These are phyloP conservation scores for Aristolochia contorta DNA, from an alignment of 164 flowering plant genomes.

Conservation along the genomic window DNA sequence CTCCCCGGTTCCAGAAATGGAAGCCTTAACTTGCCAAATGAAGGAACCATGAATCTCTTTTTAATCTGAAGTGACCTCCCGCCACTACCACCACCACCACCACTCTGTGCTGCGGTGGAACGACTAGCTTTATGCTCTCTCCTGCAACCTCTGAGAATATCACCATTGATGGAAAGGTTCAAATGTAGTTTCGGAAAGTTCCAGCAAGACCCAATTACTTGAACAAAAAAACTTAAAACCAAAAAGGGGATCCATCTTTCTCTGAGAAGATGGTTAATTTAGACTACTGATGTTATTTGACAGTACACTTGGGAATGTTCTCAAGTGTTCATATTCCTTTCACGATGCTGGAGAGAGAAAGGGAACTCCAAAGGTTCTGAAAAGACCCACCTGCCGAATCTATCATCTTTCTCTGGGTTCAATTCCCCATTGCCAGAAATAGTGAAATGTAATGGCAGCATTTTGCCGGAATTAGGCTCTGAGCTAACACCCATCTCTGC, in stretches of 20 bases:
- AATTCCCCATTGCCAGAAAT: neutral
- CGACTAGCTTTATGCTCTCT: constrained; percentile 36
- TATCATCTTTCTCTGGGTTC: neutral
- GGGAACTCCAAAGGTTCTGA: constrained; percentile 1
- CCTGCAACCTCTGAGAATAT: constrained; percentile 11
- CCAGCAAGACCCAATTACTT: constrained; percentile 6
- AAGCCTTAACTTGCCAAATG: constrained; percentile 10
- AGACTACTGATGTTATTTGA: constrained; percentile 2
- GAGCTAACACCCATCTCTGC: neutral
- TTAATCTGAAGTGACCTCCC: constrained; percentile 27
- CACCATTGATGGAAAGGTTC: constrained; percentile 10
- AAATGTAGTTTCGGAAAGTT: constrained; percentile 13
- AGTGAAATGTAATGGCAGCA: neutral
- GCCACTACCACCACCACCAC: constrained; percentile 17
- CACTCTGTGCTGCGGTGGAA: constrained; percentile 22
- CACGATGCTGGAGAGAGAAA: neutral
- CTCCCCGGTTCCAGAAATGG: constrained; percentile 12
- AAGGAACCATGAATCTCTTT: constrained; percentile 17
- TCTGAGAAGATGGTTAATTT: constrained; percentile 7
- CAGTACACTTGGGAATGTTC: no score
- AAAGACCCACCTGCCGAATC: constrained; percentile 6
- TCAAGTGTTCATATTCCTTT: neutral
- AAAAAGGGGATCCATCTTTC: constrained; percentile 8
- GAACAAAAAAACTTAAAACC: constrained; percentile 4
- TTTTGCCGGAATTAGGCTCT: neutral